Evolutionary conservation across 2,329 filamentous ascomycete genomes (phyloP), one percentile per base, ranked within the genome.

Genomic region (Colletotrichum caudatum): DNA sequence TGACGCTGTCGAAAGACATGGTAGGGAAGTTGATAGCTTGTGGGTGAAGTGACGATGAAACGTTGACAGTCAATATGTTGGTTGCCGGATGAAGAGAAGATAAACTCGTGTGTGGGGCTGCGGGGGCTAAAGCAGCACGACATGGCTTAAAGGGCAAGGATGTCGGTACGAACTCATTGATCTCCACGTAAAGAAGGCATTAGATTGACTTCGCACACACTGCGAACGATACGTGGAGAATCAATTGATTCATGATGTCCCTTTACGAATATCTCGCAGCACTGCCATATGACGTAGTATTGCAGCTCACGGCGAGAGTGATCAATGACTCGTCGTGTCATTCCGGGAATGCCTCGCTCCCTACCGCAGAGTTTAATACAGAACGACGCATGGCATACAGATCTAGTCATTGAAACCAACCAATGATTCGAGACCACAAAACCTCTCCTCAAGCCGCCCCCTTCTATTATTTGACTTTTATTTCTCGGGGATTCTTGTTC

Each of bases 1-100:
- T 60, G 29, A 72, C 53, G 5, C 23, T 20, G 54, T 26, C 33
- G 53, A 23, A 33, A 41, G 67, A 41, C 65, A 69, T 72, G 53
- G 48, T 18, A 20, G n/a, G 29, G 33, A 59, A 29, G 33, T 41
- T n/a, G n/a, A 35, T 26, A 11, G 3, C 1, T 44, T 23, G 62
- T 5, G 18, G 2, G 39, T 6, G 9, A 26, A n/a, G n/a, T 41
- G 20, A 1, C 2, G 11, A n/a, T 12, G 57, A 18, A 41, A 11
- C 35, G 39, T 41, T 41, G 29, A 48, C 16, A n/a, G 16, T 23
- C 26, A 14, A 37, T 11, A 9, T 37, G 18, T n/a, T 18, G 35
- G 37, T 5, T 20, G 20, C 20, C 9, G 37, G 26, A 35, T 16
- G n/a, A 50, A 20, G 44, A 35, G 16, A 37, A 9, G 44, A 26